Base-by-base conservation (phyloP, 148 eudicot genomes). In the Vaccinium macrocarpon region DNA sequence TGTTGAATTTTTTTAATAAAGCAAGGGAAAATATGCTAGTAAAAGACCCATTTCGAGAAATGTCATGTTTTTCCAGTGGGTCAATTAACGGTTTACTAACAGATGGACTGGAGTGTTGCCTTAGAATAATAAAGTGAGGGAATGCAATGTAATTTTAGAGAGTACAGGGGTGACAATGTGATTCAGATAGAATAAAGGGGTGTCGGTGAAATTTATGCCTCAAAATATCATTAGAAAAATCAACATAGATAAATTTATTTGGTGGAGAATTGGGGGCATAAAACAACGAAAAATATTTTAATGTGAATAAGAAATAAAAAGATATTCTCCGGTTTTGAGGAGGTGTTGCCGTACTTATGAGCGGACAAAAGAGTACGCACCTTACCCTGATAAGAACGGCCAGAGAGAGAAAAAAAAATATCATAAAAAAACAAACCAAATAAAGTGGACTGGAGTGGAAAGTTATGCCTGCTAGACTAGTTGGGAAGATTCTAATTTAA, bases 321-420 rank as follows among this genome's bases (percentile, higher is more conserved):
- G 76, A 71, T 71, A 29, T 29, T 71, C 19, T 29, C 76, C 21
- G n/a, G 21, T 15, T 12, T 70, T 71, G 76, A 29, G 38, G 75
- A 29, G 76, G 42, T 71, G 48, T 29, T 29, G 76, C 76, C 76
- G 76, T 71, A 71, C 76, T 71, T 71, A 35, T 71, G 48, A 35
- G 46, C 35, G 76, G 76, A 71, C 42, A 38, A 71, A 14, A 21
- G 11, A 71, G 76, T 71, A 71, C 76, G 21, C 76, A 71, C 76
- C 76, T 71, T 15, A 71, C 76, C 76, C 76, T 71, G 76, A 71
- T 71, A 71, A 35, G 72, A 66, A 66, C 72, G 72, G 72, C 72
- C 25, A 66, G 72, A 66, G 32, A 25, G 35, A 27, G 71, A 8
- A 6, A 0, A 8, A 8, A n/a, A 25, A 8, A 21, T 2, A 62